Percentiles rank a stretch among this genome's conserved stretches.
Evolutionary conservation across 768 basidiomycete genomes (phyloP).

Genomic region (Lentinus tigrinus): DNA sequence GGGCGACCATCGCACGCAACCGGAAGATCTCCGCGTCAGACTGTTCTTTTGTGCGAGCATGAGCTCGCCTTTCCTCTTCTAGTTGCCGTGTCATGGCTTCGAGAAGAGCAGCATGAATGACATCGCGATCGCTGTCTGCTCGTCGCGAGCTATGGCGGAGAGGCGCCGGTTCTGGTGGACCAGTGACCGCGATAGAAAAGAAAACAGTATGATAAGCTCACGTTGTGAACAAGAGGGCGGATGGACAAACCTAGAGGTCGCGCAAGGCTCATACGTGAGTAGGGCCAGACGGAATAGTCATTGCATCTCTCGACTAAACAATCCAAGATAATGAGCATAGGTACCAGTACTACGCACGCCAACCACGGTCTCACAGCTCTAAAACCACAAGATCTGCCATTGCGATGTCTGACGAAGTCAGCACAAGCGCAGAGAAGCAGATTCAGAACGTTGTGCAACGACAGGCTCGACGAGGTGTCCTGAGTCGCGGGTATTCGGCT

Average conservation of each 20-base stretch:
- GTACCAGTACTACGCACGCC: slow-evolving; percentile 1
- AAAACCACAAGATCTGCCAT: background rate
- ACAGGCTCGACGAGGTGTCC: no score
- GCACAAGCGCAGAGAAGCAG: no score
- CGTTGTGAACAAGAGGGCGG: background rate
- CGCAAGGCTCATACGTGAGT: slow-evolving; percentile 41
- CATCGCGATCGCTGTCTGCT: slow-evolving; percentile 22
- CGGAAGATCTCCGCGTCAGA: slow-evolving; percentile 41
- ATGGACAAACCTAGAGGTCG: slow-evolving; percentile 41
- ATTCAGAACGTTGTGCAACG: no score
- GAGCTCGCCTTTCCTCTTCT: slow-evolving; percentile 43
- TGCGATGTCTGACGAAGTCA: background rate
- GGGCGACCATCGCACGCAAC: slow-evolving; percentile 54
- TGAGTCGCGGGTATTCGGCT: no score
- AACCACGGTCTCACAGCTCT: background rate
- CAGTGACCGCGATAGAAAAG: background rate
- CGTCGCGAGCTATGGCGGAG: slow-evolving; percentile 3
- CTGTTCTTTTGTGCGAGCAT: slow-evolving; percentile 37
- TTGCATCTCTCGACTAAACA: slow-evolving; percentile 42
- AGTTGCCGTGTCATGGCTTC: slow-evolving; percentile 41
- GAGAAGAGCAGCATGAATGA: slow-evolving; percentile 36
- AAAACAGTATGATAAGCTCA: background rate
- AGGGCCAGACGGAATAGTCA: slow-evolving; percentile 46
- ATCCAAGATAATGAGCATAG: background rate
- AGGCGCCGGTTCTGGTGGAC: background rate